These are phyloP conservation scores for Buxus sempervirens DNA, from an alignment of 164 flowering plant genomes.

Conservation along the genomic window DNA sequence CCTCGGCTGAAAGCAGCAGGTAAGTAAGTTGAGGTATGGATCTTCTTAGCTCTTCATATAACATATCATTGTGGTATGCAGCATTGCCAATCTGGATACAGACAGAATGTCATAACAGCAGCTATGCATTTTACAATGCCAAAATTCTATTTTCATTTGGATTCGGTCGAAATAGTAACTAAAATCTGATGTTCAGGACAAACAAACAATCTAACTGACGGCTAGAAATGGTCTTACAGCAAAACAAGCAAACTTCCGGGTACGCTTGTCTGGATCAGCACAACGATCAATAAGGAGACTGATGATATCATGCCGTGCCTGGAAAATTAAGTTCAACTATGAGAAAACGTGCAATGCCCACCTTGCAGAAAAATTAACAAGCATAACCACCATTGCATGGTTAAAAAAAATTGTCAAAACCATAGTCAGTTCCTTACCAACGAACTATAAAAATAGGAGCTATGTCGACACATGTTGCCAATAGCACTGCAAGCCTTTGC, in stretches of 20 bases:
- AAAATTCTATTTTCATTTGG: not conserved
- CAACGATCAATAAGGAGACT: conserved; percentile 79
- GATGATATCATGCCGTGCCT: conserved; percentile 69
- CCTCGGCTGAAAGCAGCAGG: conserved; percentile 65
- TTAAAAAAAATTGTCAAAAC: not conserved
- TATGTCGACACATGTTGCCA: conserved; percentile 99
- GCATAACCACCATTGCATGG: not conserved
- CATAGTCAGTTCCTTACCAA: conserved; percentile 44
- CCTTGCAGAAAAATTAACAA: not conserved
- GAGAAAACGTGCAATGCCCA: conserved; percentile 2
- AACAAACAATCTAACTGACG: not conserved
- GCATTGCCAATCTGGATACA: conserved; percentile 91
- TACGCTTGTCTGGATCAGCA: conserved; percentile 85
- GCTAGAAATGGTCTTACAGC: conserved; percentile 54
- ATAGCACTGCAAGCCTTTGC: conserved; percentile 92
- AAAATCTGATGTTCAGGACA: not conserved
- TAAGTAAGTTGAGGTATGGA: conserved; percentile 77
- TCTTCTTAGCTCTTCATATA: conserved; percentile 87
- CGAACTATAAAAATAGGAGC: conserved; percentile 63
- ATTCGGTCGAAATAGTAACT: not conserved
- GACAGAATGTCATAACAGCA: conserved; percentile 7
- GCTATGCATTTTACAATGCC: not conserved
- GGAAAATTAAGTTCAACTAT: conserved; percentile 9
- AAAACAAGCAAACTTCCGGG: conserved; percentile 94
- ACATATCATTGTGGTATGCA: conserved; percentile 78